These are phyloP conservation scores for Penicillium parvum DNA, from an alignment of 495 filamentous ascomycete species.

Conservation along the genomic window DNA sequence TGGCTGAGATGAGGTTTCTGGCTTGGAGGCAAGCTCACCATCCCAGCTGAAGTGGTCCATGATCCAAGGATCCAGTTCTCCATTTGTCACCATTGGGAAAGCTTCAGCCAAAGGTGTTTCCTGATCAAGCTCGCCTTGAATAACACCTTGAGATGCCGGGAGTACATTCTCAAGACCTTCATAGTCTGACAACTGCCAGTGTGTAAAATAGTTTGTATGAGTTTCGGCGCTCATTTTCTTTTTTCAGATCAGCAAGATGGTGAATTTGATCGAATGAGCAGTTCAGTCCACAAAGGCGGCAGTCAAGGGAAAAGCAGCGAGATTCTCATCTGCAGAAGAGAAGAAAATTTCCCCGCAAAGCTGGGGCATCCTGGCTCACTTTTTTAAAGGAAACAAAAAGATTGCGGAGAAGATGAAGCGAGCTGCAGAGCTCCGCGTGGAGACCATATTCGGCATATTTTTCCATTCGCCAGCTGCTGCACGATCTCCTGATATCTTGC, in stretches of 20 bases:
- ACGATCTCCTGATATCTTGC: not conserved
- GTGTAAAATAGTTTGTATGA: too few species aligned
- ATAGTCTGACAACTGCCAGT: not conserved
- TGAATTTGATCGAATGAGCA: too few species aligned
- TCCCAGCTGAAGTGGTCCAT: slow-evolving; percentile 3
- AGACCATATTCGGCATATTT: not conserved
- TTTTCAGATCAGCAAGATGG: too few species aligned
- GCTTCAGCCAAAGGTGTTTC: not conserved
- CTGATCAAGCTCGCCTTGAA: not conserved
- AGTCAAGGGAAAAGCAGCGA: not conserved
- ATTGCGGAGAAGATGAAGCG: slow-evolving; percentile 19
- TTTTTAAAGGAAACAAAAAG: slow-evolving; percentile 5
- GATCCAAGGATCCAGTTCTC: slow-evolving; percentile 4
- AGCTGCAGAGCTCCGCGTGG: too few species aligned
- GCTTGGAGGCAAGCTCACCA: not conserved
- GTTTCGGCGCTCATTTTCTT: too few species aligned
- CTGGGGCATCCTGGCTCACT: slow-evolving; percentile 11
- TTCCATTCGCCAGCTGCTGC: not conserved
- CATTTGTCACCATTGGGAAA: not conserved
- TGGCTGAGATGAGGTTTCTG: slow-evolving; percentile 1
- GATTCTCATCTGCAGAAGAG: not conserved
- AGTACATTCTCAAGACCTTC: not conserved
- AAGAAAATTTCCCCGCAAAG: slow-evolving; percentile 15
- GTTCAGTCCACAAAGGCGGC: too few species aligned
- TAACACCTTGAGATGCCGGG: not conserved